Evolutionary conservation across 306 rosid genomes (phyloP).

Genomic region (Fragaria vesca): DNA sequence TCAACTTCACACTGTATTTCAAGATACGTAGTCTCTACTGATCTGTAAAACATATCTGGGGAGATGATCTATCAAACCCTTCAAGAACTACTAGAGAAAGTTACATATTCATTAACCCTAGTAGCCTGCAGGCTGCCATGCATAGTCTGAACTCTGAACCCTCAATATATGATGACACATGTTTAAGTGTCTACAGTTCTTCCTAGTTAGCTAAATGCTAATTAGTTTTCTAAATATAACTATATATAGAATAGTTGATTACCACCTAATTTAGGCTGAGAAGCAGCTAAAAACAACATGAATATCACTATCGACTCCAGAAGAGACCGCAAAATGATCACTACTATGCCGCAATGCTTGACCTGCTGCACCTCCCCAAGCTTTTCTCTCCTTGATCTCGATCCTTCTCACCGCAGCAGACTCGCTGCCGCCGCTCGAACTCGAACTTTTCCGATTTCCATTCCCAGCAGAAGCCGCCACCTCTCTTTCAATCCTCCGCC

Average conservation of each 20-base stretch:
- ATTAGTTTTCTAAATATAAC: neutral
- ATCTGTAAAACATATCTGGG: neutral
- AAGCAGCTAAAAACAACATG: conserved; percentile 38
- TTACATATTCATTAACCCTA: neutral
- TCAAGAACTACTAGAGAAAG: neutral
- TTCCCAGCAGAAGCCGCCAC: conserved; percentile 23
- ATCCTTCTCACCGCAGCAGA: neutral
- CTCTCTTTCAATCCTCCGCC: conserved; percentile 53
- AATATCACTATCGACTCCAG: conserved; percentile 10
- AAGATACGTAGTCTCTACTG: neutral
- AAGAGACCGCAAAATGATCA: neutral
- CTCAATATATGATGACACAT: neutral
- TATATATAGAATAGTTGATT: neutral
- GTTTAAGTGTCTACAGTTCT: neutral
- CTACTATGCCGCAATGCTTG: conserved; percentile 3
- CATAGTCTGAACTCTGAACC: neutral
- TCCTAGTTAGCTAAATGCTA: neutral
- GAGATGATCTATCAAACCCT: neutral
- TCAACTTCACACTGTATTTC: neutral
- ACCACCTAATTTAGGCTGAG: conserved; percentile 29
- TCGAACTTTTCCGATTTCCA: neutral
- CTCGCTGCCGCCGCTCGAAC: neutral
- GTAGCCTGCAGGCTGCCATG: neutral
- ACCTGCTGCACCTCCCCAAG: neutral
- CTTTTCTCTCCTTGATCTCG: conserved; percentile 4